Evolutionary conservation across 139 green algal species (phyloP).

Genomic region (Desmodesmus armatus): DNA sequence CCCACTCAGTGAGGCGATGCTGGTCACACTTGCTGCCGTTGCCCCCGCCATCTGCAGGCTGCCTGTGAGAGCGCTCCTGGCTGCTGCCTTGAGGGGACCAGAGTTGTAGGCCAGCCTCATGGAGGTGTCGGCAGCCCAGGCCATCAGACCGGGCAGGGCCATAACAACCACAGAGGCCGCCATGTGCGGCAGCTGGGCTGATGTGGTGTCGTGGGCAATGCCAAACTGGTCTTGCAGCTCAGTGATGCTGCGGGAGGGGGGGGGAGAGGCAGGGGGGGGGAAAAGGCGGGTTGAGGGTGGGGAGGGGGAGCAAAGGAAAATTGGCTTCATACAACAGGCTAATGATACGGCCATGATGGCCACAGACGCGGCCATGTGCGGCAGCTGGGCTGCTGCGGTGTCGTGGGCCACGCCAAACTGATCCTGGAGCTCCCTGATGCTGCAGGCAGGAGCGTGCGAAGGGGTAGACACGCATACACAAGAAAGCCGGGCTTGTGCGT

Average conservation of each 20-base stretch:
- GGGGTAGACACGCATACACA: not conserved
- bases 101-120: constrained; percentile 2
- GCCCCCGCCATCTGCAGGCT: not conserved
- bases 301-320: not conserved
- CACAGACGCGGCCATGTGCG: constrained; percentile 57
- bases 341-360: constrained; percentile 48
- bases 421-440: not conserved
- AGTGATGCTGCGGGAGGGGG: constrained; percentile 42
- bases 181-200: constrained; percentile 49
- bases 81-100: constrained; percentile 17
- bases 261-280: not conserved
- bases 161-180: constrained; percentile 56
- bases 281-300: not conserved
- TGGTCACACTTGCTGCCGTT: not conserved
- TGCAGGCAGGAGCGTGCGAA: not conserved
- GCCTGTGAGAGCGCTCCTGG: not conserved
- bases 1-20: not conserved
- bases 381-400: not conserved
- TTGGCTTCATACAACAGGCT: not conserved
- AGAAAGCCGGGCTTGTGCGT: not conserved
- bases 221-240: constrained; percentile 51
- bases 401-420: constrained; percentile 12
- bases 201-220: not conserved
- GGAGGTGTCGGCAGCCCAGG: constrained; percentile 54
- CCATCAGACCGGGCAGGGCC: constrained; percentile 53